These are phyloP conservation scores for Phialophora chinensis DNA, from an alignment of 2,329 filamentous ascomycete genomes.

Conservation along the genomic window DNA sequence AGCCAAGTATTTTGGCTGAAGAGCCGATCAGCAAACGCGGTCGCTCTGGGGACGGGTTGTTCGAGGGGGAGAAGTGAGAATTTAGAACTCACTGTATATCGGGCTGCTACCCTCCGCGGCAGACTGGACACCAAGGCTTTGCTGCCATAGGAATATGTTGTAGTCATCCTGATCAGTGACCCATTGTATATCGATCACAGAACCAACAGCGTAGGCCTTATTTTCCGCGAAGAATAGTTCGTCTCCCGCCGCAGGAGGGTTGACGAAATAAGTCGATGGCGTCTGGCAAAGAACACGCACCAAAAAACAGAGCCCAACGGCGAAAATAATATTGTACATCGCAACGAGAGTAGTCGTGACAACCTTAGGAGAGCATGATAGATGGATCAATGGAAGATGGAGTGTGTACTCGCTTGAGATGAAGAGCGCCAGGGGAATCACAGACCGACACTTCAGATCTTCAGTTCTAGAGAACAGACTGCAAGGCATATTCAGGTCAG, in stretches of 20 bases:
- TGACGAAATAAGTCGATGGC: background rate
- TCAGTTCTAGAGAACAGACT: background rate
- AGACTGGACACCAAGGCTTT: background rate
- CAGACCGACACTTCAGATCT: background rate
- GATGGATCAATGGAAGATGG: background rate
- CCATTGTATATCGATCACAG: constrained; percentile 1
- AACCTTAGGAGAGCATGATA: background rate
- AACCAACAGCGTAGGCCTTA: background rate
- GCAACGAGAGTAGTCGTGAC: background rate
- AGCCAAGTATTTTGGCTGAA: background rate
- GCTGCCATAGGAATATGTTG: constrained; percentile 6
- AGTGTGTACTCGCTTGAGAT: background rate
- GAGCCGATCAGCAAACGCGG: background rate
- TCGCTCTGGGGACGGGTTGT: background rate
- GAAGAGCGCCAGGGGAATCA: background rate
- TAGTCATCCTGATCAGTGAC: constrained; percentile 1
- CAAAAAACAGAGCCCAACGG: background rate
- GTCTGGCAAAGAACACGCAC: background rate
- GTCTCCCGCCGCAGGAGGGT: background rate
- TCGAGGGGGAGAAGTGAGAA: background rate
- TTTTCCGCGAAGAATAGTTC: constrained; percentile 1
- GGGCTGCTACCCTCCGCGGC: background rate
- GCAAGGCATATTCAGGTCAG: background rate
- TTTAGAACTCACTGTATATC: background rate
- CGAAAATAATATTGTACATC: background rate